phyloP scores from a whole-genome alignment of 1,284 basidiomycete species.

The Tilletia walkeri region DNA sequence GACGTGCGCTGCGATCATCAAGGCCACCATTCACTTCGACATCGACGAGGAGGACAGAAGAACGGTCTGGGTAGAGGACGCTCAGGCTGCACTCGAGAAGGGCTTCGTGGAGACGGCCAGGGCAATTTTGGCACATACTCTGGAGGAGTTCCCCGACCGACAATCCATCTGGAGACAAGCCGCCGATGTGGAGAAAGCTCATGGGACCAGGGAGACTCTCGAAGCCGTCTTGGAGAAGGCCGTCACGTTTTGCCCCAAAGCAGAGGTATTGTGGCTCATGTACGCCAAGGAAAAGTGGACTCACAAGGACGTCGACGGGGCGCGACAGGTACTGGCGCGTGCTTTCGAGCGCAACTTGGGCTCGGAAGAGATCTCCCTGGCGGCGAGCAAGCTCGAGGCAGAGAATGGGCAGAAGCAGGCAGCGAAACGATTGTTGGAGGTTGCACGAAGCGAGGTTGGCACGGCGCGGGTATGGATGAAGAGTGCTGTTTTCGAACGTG shows the following conservation, averaged over 20 bases:
- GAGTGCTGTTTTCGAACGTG: conserved; percentile 87
- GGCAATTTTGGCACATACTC: conserved; percentile 81
- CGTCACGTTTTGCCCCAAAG: conserved; percentile 84
- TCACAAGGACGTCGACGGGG: conserved; percentile 73
- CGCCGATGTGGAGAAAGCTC: conserved; percentile 83
- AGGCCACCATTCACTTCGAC: conserved; percentile 90
- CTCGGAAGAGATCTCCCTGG: conserved; percentile 94
- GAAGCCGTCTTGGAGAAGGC: conserved; percentile 77
- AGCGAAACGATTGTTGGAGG: conserved; percentile 78
- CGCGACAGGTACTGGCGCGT: conserved; percentile 78
- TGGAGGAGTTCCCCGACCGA: conserved; percentile 85
- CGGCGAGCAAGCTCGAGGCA: conserved; percentile 91
- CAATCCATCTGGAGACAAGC: conserved; percentile 82
- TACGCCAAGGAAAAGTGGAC: conserved; percentile 93
- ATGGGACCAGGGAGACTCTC: conserved; percentile 78
- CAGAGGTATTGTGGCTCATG: conserved; percentile 95
- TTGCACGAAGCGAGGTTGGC: conserved; percentile 83
- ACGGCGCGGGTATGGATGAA: conserved; percentile 98
- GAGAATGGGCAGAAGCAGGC: conserved; percentile 86
- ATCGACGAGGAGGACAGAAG: conserved; percentile 88
- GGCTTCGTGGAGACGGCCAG: conserved; percentile 79
- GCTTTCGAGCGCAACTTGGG: conserved; percentile 95
- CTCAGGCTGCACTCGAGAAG: conserved; percentile 73
- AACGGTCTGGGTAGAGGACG: conserved; percentile 88
- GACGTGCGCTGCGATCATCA: conserved; percentile 91